phyloP scores from a whole-genome alignment of 768 basidiomycete species.

The Mycena chlorophos region DNA sequence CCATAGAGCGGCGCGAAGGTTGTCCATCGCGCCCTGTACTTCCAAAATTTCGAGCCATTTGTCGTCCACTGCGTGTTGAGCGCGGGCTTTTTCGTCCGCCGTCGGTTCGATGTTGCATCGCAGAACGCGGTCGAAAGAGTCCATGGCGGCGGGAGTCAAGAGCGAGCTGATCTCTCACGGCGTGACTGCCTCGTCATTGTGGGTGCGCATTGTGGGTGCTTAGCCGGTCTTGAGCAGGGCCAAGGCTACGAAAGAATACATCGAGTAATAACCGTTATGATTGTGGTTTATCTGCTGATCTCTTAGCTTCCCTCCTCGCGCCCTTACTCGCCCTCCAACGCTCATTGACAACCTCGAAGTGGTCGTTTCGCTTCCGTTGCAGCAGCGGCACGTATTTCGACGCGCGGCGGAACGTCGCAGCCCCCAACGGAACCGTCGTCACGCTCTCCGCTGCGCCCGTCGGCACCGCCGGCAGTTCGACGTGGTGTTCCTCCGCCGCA shows the following conservation, averaged over 20 bases:
- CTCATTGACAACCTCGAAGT: conserved; percentile 72
- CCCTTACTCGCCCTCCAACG: conserved; percentile 76
- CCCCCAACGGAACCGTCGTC: conserved; percentile 67
- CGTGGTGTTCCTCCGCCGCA: conserved; percentile 54
- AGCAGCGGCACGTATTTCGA: conserved; percentile 70
- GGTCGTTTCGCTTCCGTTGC: conserved; percentile 64
- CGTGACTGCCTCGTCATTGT: too few relatives aligned
- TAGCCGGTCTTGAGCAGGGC: too few relatives aligned
- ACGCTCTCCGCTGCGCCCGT: conserved; percentile 22
- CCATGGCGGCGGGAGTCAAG: too few relatives aligned
- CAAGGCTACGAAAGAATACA: too few relatives aligned
- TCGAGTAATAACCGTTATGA: too few relatives aligned
- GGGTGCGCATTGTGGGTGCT: too few relatives aligned
- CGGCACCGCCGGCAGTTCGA: conserved; percentile 33
- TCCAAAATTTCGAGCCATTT: neutral
- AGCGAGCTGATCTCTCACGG: too few relatives aligned
- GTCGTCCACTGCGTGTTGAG: neutral
- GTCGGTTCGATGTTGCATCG: neutral
- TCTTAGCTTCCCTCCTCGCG: conserved; percentile 41
- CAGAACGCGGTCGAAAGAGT: too few relatives aligned
- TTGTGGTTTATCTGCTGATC: too few relatives aligned
- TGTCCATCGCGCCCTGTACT: neutral
- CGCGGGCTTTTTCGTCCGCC: neutral
- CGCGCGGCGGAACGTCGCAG: conserved; percentile 61
- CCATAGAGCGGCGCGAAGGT: neutral